phyloP scores from a whole-genome alignment of 2,329 filamentous ascomycete genomes.

The Pezicula rhizophila region DNA sequence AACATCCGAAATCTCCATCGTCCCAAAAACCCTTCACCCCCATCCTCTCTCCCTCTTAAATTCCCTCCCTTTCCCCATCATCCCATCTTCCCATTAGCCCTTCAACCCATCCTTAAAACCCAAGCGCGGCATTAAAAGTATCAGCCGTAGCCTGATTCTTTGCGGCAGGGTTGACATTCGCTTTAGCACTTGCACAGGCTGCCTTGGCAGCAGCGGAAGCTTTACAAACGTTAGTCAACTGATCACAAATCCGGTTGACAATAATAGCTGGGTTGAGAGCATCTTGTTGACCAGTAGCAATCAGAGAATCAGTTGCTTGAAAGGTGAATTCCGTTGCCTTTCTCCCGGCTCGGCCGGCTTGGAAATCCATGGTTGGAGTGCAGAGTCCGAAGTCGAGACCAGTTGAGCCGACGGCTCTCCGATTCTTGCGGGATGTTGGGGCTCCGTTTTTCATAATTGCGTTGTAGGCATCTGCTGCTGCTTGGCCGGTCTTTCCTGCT shows the following conservation, averaged over 20 bases:
- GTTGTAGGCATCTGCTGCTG: not conserved
- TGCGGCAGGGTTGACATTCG: conserved; percentile 37
- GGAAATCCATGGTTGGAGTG: conserved; percentile 46
- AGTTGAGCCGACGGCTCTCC: not conserved
- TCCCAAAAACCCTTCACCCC: no score
- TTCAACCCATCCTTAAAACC: conserved; percentile 19
- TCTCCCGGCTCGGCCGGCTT: conserved; percentile 43
- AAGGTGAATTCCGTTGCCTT: conserved; percentile 57
- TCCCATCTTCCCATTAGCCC: no score
- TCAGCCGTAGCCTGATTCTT: conserved; percentile 41
- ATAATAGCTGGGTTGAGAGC: conserved; percentile 68
- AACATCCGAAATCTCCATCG: no score
- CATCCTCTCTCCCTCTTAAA: no score
- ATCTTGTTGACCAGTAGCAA: conserved; percentile 55
- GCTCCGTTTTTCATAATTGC: not conserved
- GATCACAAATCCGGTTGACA: conserved; percentile 64
- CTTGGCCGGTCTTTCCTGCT: not conserved
- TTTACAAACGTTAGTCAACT: conserved; percentile 58
- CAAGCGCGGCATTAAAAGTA: conserved; percentile 30
- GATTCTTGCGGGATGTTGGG: not conserved
- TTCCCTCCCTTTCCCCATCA: not conserved
- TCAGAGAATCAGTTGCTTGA: conserved; percentile 54
- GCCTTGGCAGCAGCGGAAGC: conserved; percentile 50
- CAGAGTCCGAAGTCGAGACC: conserved; percentile 42
- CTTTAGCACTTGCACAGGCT: conserved; percentile 46